Conservation (phyloP, 805 yeast species). For the Clavispora asparagi region DNA sequence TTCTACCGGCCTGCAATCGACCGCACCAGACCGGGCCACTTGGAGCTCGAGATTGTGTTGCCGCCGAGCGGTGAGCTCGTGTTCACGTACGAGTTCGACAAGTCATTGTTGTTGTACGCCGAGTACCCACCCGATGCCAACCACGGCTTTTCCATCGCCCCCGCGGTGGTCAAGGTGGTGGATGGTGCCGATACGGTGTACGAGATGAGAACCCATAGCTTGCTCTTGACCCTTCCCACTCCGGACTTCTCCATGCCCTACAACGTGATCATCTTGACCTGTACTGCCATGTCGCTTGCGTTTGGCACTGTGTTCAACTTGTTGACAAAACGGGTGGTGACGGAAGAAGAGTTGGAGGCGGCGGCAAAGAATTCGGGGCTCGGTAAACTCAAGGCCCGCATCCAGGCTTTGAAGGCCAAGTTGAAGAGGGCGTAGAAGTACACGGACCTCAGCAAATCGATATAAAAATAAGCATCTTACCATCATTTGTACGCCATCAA, state of each 20-base stretch:
- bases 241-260: constrained; percentile 99
- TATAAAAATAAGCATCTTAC: too few species aligned
- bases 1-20: constrained; percentile 76
- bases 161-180: constrained; percentile 70
- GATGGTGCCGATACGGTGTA: constrained; percentile 28
- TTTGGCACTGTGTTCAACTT: constrained; percentile 85
- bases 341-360: constrained; percentile 63
- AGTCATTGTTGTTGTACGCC: constrained; percentile 72
- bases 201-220: constrained; percentile 76
- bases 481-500: too few species aligned
- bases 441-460: too few species aligned
- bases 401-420: constrained; percentile 4
- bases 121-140: constrained; percentile 99
- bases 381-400: constrained; percentile 7
- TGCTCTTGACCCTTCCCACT: constrained; percentile 81
- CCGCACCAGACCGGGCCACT: constrained; percentile 73
- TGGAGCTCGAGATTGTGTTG: constrained; percentile 60
- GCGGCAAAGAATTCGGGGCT: constrained; percentile 9
- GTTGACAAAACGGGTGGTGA: constrained; percentile 65
- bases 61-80: constrained; percentile 63
- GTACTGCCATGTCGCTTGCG: constrained; percentile 87
- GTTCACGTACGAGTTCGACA: constrained; percentile 76
- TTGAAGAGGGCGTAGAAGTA: not conserved
- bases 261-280: constrained; percentile 89
- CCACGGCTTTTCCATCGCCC: constrained; percentile 93